These are phyloP conservation scores for Chrysanthemum seticuspe DNA, from an alignment of 129 eudicot species.

Conservation along the genomic window DNA sequence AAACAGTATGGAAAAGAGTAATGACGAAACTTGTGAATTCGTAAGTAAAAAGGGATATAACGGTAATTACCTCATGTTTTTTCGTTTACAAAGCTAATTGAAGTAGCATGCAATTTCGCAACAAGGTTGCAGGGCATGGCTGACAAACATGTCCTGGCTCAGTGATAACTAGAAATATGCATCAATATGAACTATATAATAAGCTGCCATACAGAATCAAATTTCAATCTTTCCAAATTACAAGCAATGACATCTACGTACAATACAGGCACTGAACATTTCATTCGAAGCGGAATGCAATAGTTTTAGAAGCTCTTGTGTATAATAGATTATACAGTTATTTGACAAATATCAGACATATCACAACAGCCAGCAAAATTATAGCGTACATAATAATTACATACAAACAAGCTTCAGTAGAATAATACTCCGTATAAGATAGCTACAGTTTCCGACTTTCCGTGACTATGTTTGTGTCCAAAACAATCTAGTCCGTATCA, in stretches of 20 bases:
- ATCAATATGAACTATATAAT: neutral
- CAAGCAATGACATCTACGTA: neutral
- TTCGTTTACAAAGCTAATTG: neutral
- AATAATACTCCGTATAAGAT: conserved; percentile 5
- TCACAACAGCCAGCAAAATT: conserved; percentile 28
- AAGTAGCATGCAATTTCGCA: neutral
- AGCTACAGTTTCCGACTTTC: conserved; percentile 21
- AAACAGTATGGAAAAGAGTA: neutral
- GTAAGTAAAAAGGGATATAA: neutral
- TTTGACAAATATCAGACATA: conserved; percentile 22
- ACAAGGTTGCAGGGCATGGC: neutral
- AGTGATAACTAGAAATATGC: neutral
- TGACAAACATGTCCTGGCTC: neutral
- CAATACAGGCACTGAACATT: neutral
- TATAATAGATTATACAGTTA: conserved; percentile 30
- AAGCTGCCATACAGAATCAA: neutral
- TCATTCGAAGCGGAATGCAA: neutral
- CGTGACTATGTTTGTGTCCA: conserved; percentile 5
- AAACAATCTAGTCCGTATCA: conserved; percentile 45
- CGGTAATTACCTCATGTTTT: neutral
- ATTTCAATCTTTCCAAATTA: neutral
- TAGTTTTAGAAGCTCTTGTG: conserved; percentile 7
- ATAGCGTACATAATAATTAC: conserved; percentile 23
- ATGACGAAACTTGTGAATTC: too few species aligned
- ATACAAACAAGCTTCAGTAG: conserved; percentile 15